Evolutionary conservation across 2,329 filamentous ascomycete genomes (phyloP).

Genomic region (Shiraia bambusicola): DNA sequence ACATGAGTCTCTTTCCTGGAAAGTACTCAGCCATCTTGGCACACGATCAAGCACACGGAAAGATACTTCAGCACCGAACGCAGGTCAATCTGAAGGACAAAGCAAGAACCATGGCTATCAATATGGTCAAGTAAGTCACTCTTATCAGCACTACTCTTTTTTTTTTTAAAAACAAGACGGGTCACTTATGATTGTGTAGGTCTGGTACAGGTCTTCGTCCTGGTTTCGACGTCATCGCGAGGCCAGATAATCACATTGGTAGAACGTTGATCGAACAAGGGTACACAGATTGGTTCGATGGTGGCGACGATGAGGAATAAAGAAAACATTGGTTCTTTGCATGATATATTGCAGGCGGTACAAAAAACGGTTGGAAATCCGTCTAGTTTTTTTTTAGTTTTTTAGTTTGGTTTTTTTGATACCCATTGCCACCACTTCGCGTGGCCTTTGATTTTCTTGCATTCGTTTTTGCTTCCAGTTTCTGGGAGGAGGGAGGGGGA

Average conservation of each 20-base stretch:
- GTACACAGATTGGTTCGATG: constrained; percentile 2
- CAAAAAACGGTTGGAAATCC: no score
- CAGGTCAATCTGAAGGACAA: constrained; percentile 57
- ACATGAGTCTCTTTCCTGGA: constrained; percentile 51
- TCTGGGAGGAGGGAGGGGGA: no score
- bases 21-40: constrained; percentile 51
- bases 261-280: constrained; percentile 21
- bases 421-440: constrained; percentile 13
- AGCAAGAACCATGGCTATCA: constrained; percentile 44
- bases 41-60: constrained; percentile 20
- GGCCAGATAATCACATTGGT: constrained; percentile 15
- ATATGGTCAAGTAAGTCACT: constrained; percentile 44
- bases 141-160: no score
- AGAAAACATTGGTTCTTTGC: constrained; percentile 1
- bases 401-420: constrained; percentile 14
- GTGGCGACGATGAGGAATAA: constrained; percentile 13
- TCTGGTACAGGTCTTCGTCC: constrained; percentile 30
- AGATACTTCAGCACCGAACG: constrained; percentile 41
- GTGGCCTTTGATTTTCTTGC: constrained; percentile 8
- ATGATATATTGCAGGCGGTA: neutral
- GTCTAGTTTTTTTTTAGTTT: no score
- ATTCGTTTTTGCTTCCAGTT: neutral
- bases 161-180: no score
- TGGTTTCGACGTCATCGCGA: constrained; percentile 34
- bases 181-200: constrained; percentile 17